A percentile compares a stretch with the other conserved stretches of the same genome.
phyloP scores from a whole-genome alignment of 805 yeast genomes.

The Pichia cabralensis region DNA sequence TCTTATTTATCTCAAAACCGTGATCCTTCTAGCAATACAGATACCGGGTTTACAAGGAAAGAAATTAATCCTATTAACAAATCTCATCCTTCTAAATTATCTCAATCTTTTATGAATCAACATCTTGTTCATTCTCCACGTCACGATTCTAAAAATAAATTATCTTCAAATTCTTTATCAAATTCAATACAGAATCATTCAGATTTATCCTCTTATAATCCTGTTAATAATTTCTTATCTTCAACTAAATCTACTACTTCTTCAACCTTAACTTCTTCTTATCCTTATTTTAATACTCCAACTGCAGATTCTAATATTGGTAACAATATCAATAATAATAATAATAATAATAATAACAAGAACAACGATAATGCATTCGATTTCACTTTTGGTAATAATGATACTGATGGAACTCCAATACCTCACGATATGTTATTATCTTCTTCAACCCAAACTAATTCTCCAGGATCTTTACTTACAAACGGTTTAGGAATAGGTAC shows the following conservation, averaged over 20 bases:
- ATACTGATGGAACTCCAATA: constrained; percentile 8
- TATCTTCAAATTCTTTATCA: constrained; percentile 2
- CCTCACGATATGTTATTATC: constrained; percentile 11
- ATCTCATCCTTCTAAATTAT: constrained; percentile 20
- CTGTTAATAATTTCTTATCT: too few relatives aligned
- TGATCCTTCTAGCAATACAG: neutral
- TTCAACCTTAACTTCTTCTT: neutral
- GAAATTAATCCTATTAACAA: constrained; percentile 17
- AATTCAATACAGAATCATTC: neutral
- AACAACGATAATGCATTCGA: too few relatives aligned
- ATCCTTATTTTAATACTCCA: too few relatives aligned
- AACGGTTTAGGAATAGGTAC: constrained; percentile 6
- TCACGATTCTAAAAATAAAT: too few relatives aligned
- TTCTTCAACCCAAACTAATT: constrained; percentile 7
- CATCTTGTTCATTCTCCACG: constrained; percentile 3
- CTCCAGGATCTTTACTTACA: constrained; percentile 4
- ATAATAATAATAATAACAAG: too few relatives aligned
- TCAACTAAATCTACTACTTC: too few relatives aligned
- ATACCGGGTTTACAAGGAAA: constrained; percentile 17
- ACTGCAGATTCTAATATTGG: too few relatives aligned
- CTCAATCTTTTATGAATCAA: constrained; percentile 18
- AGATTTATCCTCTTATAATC: too few relatives aligned
- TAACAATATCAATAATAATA: constrained; percentile 2
- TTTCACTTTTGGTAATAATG: too few relatives aligned
- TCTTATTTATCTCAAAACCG: constrained; percentile 5